Evolutionary conservation across 1,139 yeast species (phyloP), one percentile per base, ranked within the genome.

Genomic region (Pichia sp.): DNA sequence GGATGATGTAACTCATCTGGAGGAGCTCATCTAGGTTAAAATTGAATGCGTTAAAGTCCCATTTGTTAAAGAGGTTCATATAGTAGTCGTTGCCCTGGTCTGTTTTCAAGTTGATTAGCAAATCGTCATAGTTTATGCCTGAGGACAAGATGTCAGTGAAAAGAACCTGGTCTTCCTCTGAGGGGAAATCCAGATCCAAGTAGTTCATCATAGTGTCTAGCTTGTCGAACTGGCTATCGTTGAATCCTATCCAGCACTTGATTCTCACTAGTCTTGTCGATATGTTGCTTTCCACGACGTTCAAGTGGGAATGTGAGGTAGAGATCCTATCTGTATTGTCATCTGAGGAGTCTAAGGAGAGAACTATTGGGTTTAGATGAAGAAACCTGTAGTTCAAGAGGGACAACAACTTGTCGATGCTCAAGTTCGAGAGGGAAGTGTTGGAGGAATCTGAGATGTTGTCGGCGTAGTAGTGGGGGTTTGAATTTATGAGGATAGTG

Each of bases 11-110:
- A 8, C 80, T 86, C 62, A 87, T 80, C 62, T 78, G 78, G 6
- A 83, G 72, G 61, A 86, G 74, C 64, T 87, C 95, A 65, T 85
- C 88, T 62, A 78, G 76, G n/a, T 78, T 64, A 46, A 85, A 70
- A 60, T 80, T 80, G 65, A 84, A 90, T 1, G 91, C 88, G 19
- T 84, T 83, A 64, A 85, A 85, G 51, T 80, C 78, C 82, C 77
- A 73, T 42, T 63, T 58, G 26, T 68, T 66, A 4, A 71, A 55
- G 45, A 66, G 59, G 23, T 63, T 54, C n/a, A 48, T 44, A 56
- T 69, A 70, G 54, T 58, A 64, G 7, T 49, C 49, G 31, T 61
- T 42, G 13, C 26, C 21, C 5, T 26, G 23, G 13, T 41, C 19
- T 25, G 7, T 19, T 30, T 34, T 23, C 19, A 46, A 21, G n/a